These are phyloP conservation scores for Solanum medicagineum DNA, from an alignment of 257 asterid species.

Conservation along the genomic window DNA sequence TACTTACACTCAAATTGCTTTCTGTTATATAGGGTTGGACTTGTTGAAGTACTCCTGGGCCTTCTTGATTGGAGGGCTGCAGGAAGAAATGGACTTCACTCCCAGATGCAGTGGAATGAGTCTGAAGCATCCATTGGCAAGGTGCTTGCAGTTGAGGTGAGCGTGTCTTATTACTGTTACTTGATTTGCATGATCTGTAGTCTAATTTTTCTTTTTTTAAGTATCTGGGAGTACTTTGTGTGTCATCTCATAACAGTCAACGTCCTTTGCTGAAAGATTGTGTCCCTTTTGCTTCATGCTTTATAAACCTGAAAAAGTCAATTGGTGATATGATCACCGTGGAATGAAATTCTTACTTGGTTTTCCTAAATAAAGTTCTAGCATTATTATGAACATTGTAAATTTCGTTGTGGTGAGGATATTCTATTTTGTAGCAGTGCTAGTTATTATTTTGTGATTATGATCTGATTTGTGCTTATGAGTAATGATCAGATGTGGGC, in stretches of 20 bases:
- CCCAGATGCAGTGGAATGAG: constrained; percentile 98
- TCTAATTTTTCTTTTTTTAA: not conserved
- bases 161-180: constrained; percentile 1
- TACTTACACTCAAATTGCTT: not conserved
- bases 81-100: constrained; percentile 66
- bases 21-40: constrained; percentile 69
- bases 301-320: not conserved
- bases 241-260: not conserved
- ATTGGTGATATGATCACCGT: not conserved
- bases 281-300: not conserved
- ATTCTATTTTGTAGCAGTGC: not conserved
- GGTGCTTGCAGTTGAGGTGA: constrained; percentile 91
- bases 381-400: not conserved
- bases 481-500: not conserved
- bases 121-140: constrained; percentile 95
- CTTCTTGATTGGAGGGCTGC: constrained; percentile 99
- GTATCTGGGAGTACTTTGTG: not conserved
- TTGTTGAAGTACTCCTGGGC: constrained; percentile 94
- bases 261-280: not conserved
- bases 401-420: not conserved
- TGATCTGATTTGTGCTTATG: not conserved
- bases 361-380: not conserved
- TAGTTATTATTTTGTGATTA: not conserved
- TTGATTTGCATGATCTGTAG: not conserved
- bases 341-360: not conserved